Percentiles rank a stretch among this genome's conserved stretches.
Evolutionary conservation across 106 monocot species (phyloP).

Genomic region (Xerophyta viscosa): DNA sequence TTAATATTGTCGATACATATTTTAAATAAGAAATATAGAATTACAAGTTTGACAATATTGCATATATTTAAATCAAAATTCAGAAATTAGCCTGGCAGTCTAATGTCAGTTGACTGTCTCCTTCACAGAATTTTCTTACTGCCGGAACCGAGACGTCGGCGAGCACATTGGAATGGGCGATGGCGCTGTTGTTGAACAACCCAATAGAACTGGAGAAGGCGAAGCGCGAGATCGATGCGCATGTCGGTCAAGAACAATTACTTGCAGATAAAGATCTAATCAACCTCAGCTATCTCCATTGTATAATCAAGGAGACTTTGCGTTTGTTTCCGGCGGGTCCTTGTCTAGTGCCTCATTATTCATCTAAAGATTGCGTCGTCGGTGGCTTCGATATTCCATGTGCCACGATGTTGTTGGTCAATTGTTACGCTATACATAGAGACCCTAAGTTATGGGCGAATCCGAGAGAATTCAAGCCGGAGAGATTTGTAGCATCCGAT

Average conservation of each 20-base stretch:
- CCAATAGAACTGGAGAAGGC: background rate
- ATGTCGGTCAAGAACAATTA: background rate
- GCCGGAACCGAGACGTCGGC: conserved; percentile 26
- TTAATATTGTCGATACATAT: too few relatives aligned
- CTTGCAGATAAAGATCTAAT: background rate
- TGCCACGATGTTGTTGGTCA: conserved; percentile 28
- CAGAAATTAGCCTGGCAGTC: too few relatives aligned
- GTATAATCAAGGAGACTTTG: conserved; percentile 5
- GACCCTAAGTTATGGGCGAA: conserved; percentile 21
- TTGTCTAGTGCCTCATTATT: conserved; percentile 16
- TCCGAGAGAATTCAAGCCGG: conserved; percentile 12
- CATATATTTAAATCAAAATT: background rate
- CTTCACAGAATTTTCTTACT: background rate
- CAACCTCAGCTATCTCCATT: background rate
- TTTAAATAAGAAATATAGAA: too few relatives aligned
- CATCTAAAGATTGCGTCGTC: conserved; percentile 12
- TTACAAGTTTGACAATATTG: too few relatives aligned
- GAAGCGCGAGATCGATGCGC: background rate
- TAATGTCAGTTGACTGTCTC: background rate
- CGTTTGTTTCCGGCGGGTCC: conserved; percentile 15
- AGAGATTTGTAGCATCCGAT: background rate
- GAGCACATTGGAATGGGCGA: conserved; percentile 20
- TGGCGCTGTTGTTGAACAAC: conserved; percentile 3
- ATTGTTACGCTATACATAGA: conserved; percentile 17
- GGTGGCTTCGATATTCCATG: conserved; percentile 14